phyloP scores from a whole-genome alignment of 306 rosid genomes.

The Crotalaria pallida region DNA sequence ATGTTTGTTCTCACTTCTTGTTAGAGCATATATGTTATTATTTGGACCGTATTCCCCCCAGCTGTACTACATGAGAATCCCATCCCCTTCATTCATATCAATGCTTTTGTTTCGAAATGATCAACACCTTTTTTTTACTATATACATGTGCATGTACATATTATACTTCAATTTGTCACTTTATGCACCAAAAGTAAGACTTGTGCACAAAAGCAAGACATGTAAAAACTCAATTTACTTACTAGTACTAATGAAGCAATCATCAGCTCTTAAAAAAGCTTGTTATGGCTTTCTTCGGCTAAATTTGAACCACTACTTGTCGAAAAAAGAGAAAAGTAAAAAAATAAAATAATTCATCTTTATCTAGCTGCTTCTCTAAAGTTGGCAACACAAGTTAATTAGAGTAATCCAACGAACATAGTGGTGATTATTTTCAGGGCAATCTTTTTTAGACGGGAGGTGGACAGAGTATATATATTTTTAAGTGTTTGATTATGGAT shows the following conservation, averaged over 20 bases:
- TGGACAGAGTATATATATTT: too few relatives aligned
- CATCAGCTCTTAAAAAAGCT: background rate
- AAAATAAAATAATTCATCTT: background rate
- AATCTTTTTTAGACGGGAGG: too few relatives aligned
- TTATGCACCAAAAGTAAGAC: background rate
- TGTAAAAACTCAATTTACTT: background rate
- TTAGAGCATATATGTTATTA: slow-evolving; percentile 12
- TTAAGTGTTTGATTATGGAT: too few relatives aligned
- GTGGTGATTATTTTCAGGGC: too few relatives aligned
- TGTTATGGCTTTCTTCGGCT: background rate
- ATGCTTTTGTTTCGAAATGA: background rate
- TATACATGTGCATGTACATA: background rate
- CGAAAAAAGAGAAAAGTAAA: background rate
- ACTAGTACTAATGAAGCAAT: background rate
- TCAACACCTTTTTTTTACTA: background rate
- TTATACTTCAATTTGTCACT: background rate
- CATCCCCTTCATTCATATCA: background rate
- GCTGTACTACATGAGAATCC: slow-evolving; percentile 26
- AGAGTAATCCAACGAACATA: background rate
- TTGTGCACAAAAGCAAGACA: background rate
- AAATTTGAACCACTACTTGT: background rate
- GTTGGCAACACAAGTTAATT: background rate
- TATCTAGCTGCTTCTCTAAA: background rate
- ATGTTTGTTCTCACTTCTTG: too few relatives aligned
- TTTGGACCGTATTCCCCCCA: slow-evolving; percentile 9